phyloP scores from a whole-genome alignment of 2,329 filamentous ascomycete species.

The Ceratocystiopsis brevicomis region DNA sequence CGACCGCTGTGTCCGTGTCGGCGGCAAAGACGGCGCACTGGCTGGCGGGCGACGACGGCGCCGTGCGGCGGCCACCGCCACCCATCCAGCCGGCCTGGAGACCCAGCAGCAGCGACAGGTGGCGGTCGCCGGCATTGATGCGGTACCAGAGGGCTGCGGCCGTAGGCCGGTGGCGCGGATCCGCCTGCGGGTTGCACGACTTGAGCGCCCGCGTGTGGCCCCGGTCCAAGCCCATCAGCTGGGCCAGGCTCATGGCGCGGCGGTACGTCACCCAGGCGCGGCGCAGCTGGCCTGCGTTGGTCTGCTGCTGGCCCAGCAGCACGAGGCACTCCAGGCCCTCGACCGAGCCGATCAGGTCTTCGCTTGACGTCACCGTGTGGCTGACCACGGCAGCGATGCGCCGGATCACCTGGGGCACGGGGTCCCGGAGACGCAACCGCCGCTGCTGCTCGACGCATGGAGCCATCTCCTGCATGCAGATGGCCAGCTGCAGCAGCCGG shows the following conservation, averaged over 20 bases:
- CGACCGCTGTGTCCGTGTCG: constrained; percentile 18
- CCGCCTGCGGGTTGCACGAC: constrained; percentile 19
- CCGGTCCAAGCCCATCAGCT: constrained; percentile 30
- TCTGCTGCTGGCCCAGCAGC: constrained; percentile 28
- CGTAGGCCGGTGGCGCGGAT: constrained; percentile 14
- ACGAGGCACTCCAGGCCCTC: constrained; percentile 35
- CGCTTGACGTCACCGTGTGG: constrained; percentile 27
- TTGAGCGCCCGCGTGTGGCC: constrained; percentile 16
- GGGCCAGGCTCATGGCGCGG: constrained; percentile 29
- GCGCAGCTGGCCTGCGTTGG: constrained; percentile 33
- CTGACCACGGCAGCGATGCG: constrained; percentile 17
- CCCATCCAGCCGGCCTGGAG: constrained; percentile 26
- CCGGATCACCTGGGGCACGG: constrained; percentile 13
- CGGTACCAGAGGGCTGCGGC: constrained; percentile 26
- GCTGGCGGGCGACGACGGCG: neutral
- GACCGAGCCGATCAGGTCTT: constrained; percentile 29
- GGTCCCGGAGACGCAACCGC: constrained; percentile 12
- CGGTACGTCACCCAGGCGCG: constrained; percentile 34
- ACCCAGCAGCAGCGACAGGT: constrained; percentile 30
- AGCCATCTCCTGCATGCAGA: constrained; percentile 27
- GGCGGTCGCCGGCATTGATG: constrained; percentile 29
- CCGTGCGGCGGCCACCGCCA: constrained; percentile 7
- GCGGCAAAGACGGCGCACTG: neutral
- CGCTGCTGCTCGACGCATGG: constrained; percentile 13
- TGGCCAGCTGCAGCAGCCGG: constrained; percentile 25